These are phyloP conservation scores for Diplodia corticola DNA, from an alignment of 2,329 filamentous ascomycete genomes.

Conservation along the genomic window DNA sequence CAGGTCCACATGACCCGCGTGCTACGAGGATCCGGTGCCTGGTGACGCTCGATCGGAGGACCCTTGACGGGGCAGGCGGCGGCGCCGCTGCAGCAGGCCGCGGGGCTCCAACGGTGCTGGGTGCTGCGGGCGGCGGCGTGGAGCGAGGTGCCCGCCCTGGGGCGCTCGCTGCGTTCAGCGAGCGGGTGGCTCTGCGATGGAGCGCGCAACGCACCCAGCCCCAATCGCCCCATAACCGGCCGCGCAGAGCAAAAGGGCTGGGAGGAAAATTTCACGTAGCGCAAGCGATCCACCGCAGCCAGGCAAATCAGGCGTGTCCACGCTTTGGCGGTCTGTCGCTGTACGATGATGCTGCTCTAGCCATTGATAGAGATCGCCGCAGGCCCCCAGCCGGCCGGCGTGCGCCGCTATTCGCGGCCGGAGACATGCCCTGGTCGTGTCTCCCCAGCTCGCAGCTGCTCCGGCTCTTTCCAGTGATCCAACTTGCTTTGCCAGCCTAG, in stretches of 20 bases:
- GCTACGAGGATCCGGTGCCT: conserved; percentile 22
- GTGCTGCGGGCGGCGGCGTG: not conserved
- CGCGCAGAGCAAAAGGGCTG: not conserved
- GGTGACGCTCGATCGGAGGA: conserved; percentile 19
- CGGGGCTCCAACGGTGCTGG: not conserved
- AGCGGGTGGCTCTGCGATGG: not conserved
- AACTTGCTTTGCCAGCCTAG: conserved; percentile 17
- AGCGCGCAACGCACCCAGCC: not conserved
- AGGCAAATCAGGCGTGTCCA: conserved; percentile 19
- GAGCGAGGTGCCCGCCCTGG: not conserved
- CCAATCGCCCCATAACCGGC: not conserved
- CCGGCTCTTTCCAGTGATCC: conserved; percentile 16
- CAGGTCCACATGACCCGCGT: conserved; percentile 22
- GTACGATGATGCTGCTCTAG: conserved; percentile 19
- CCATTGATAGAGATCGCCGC: conserved; percentile 17
- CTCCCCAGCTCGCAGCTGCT: conserved; percentile 9
- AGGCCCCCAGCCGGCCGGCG: conserved; percentile 14
- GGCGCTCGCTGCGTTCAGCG: conserved; percentile 6
- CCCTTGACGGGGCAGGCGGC: conserved; percentile 11
- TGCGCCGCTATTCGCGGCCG: conserved; percentile 17
- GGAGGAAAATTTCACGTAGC: conserved; percentile 3
- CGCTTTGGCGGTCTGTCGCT: conserved; percentile 19
- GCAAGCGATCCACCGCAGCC: conserved; percentile 12
- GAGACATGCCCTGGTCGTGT: conserved; percentile 10
- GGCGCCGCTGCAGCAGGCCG: conserved; percentile 13